A percentile compares a stretch with the other conserved stretches of the same genome.
Conservation (phyloP, 2,329 filamentous ascomycete genomes). For the Gliomastix tumulicola region DNA sequence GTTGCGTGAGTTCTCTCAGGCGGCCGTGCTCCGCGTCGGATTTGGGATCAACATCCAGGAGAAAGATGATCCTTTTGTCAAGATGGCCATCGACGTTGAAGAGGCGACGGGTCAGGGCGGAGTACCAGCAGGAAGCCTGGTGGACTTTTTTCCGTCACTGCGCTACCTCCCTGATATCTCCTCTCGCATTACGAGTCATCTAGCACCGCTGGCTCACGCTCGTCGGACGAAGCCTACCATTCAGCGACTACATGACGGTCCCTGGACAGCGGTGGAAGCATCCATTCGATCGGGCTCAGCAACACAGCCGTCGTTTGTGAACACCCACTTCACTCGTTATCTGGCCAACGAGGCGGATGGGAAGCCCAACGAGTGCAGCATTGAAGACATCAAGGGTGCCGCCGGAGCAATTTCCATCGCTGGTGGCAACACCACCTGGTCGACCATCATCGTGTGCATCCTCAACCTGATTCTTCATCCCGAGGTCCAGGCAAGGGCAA, state of each 20-base stretch:
- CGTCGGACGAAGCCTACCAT: conserved; percentile 23
- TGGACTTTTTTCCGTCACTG: conserved; percentile 40
- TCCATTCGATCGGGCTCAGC: conserved; percentile 16
- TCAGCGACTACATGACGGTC: conserved; percentile 32
- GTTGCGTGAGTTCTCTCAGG: conserved; percentile 29
- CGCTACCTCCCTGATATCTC: conserved; percentile 29
- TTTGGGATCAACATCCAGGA: conserved; percentile 31
- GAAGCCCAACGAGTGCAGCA: conserved; percentile 20
- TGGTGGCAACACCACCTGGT: conserved; percentile 37
- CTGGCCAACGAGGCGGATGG: conserved; percentile 17
- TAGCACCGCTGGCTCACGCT: conserved; percentile 11
- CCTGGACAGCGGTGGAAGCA: conserved; percentile 26
- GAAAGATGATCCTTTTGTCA: conserved; percentile 29
- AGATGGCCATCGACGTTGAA: conserved; percentile 23
- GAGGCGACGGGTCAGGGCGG: conserved; percentile 19
- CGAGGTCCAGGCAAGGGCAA: conserved; percentile 36
- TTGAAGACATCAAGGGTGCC: conserved; percentile 40
- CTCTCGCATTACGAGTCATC: conserved; percentile 16
- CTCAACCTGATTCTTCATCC: conserved; percentile 34
- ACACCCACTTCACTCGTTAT: conserved; percentile 10
- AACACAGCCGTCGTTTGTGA: conserved; percentile 10
- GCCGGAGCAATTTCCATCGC: conserved; percentile 39
- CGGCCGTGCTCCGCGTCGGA: conserved; percentile 32
- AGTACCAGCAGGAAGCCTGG: conserved; percentile 24
- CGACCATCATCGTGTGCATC: conserved; percentile 33